phyloP scores from a whole-genome alignment of 306 rosid species.

The Quercus gilva region DNA sequence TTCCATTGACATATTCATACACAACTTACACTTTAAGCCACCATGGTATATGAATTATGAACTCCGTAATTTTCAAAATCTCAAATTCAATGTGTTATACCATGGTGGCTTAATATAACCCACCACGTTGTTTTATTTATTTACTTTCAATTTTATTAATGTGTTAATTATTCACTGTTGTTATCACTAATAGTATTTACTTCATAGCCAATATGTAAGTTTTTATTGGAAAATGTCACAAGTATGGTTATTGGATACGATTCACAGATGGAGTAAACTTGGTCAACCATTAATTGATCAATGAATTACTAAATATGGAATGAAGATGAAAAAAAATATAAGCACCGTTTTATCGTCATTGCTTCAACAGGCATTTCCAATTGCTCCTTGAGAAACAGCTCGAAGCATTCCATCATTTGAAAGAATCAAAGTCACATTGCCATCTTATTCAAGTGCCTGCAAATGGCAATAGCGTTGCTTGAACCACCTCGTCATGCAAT shows the following conservation, averaged over 20 bases:
- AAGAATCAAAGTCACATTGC: conserved; percentile 50
- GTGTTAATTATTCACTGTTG: not conserved
- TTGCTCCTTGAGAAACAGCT: conserved; percentile 67
- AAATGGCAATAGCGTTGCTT: conserved; percentile 84
- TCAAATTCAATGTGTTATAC: not conserved
- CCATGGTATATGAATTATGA: not conserved
- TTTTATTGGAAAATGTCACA: not conserved
- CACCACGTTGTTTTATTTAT: not conserved
- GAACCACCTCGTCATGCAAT: conserved; percentile 76
- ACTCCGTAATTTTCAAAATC: not conserved
- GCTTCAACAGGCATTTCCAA: conserved; percentile 57
- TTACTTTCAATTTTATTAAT: not conserved
- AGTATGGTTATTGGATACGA: not conserved
- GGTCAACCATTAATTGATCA: not conserved
- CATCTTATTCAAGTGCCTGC: conserved; percentile 84
- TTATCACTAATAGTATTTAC: not conserved
- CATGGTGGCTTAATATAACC: not conserved
- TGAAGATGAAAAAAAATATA: conserved; percentile 6
- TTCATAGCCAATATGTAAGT: not conserved
- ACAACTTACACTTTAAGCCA: not conserved
- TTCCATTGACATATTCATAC: not conserved
- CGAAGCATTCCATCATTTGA: conserved; percentile 63
- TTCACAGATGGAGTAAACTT: not conserved
- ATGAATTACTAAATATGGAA: not conserved
- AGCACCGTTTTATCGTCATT: conserved; percentile 67